These are phyloP conservation scores for Populus davidiana DNA, from an alignment of 345 rosid genomes.

Conservation along the genomic window DNA sequence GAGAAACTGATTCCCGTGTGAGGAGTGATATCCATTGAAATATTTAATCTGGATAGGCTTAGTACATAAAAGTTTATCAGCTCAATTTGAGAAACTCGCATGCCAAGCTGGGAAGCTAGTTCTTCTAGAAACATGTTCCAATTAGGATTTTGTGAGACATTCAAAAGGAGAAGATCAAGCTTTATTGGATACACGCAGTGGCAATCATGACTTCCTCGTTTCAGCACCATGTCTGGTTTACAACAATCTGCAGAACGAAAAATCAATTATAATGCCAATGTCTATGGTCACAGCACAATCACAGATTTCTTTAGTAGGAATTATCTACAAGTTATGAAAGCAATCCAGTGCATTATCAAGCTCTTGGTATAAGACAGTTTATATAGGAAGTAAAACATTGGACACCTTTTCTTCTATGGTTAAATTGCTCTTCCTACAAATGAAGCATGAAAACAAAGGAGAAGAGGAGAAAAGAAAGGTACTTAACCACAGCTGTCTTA, in stretches of 20 bases:
- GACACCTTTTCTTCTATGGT: neutral
- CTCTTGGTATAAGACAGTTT: neutral
- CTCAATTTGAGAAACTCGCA: constrained; percentile 75
- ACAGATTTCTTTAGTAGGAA: neutral
- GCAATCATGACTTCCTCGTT: constrained; percentile 65
- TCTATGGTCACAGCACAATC: neutral
- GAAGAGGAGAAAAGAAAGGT: neutral
- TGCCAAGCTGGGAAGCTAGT: constrained; percentile 75
- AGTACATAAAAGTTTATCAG: constrained; percentile 73
- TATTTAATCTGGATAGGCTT: constrained; percentile 69
- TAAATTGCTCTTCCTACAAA: neutral
- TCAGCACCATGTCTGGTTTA: constrained; percentile 69
- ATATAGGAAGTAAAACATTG: neutral
- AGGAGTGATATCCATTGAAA: constrained; percentile 92
- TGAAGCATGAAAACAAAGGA: constrained; percentile 1
- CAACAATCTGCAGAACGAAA: constrained; percentile 66
- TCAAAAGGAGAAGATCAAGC: constrained; percentile 86
- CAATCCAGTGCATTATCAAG: neutral
- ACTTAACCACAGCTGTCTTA: constrained; percentile 26
- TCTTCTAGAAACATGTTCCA: constrained; percentile 61
- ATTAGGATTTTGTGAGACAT: constrained; percentile 78
- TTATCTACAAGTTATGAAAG: neutral
- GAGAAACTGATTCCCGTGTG: constrained; percentile 80
- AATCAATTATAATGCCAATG: constrained; percentile 21
- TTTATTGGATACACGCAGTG: constrained; percentile 97